phyloP scores from a whole-genome alignment of 192 early-diverging fungal genomes.

The Funneliformis mosseae region DNA sequence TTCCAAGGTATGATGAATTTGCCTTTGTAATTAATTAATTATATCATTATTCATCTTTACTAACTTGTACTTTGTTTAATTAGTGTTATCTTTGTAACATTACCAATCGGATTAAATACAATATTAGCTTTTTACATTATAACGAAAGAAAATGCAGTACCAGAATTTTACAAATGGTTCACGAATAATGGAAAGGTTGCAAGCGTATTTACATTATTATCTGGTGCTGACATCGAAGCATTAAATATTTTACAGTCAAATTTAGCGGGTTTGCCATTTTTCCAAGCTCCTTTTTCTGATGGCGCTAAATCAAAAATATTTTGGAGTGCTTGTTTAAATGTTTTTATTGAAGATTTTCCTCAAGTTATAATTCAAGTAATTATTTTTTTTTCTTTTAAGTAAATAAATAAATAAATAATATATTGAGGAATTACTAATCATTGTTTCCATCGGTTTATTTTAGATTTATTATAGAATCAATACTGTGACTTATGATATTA shows the following conservation, averaged over 20 bases:
- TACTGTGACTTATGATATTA: conserved; percentile 25
- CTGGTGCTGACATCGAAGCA: conserved; percentile 22
- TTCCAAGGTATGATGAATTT: conserved; percentile 3
- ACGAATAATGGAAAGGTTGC: background rate
- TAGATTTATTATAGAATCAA: background rate
- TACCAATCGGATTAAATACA: conserved; percentile 5
- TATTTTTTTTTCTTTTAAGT: too few species aligned
- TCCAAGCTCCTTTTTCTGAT: conserved; percentile 7
- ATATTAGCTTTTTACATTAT: conserved; percentile 9
- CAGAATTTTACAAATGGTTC: conserved; percentile 13
- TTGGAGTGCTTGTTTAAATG: conserved; percentile 9
- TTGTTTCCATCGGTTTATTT: background rate
- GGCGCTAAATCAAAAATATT: background rate
- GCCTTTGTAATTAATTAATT: background rate
- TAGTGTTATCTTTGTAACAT: background rate
- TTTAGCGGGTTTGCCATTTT: conserved; percentile 15
- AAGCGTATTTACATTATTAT: conserved; percentile 13
- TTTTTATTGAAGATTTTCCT: conserved; percentile 30
- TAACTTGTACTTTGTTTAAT: background rate
- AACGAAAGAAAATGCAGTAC: conserved; percentile 11
- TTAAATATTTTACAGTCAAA: conserved; percentile 15
- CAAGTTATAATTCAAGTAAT: conserved; percentile 25
- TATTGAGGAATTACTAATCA: background rate
- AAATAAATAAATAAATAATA: too few species aligned
- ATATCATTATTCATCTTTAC: background rate